Conservation (phyloP, 2,329 filamentous ascomycete genomes). For the Fusarium sp. region DNA sequence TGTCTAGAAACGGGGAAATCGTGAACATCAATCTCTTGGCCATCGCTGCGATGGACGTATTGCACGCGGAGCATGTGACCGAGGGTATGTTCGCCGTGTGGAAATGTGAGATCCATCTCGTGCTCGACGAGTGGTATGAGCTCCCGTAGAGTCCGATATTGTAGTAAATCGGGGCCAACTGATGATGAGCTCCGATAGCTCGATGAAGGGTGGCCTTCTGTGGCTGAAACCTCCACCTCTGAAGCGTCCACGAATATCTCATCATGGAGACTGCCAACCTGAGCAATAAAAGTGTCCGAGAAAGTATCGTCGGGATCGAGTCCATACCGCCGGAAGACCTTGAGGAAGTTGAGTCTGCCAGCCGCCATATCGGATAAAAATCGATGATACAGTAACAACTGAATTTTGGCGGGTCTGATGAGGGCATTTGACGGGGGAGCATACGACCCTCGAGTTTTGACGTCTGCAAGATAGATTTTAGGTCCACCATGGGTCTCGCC, state of each 20-base stretch:
- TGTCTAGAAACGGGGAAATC: conserved; percentile 76
- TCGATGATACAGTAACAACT: conserved; percentile 90
- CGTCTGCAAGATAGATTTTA: conserved; percentile 81
- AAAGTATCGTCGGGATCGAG: conserved; percentile 76
- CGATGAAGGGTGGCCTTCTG: conserved; percentile 24
- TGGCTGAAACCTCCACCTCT: conserved; percentile 48
- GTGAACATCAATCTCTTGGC: conserved; percentile 65
- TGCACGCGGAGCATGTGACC: conserved; percentile 66
- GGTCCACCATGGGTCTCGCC: conserved; percentile 10
- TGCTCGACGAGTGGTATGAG: conserved; percentile 59
- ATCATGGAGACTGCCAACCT: conserved; percentile 77
- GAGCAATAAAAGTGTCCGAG: conserved; percentile 82
- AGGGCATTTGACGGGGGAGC: conserved; percentile 75
- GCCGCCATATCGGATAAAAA: conserved; percentile 83
- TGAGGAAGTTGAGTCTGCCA: conserved; percentile 75
- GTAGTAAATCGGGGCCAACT: conserved; percentile 53
- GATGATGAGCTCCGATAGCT: conserved; percentile 36
- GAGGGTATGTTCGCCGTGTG: conserved; percentile 60
- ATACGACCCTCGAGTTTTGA: conserved; percentile 82
- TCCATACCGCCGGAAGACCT: conserved; percentile 78
- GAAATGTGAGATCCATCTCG: conserved; percentile 66
- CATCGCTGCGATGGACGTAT: conserved; percentile 65
- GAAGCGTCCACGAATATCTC: conserved; percentile 68
- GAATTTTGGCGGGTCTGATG: conserved; percentile 83
- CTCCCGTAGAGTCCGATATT: conserved; percentile 62